These are phyloP conservation scores for Phytophthora hibernalis DNA, from an alignment of 352 stramenopile species.

Conservation along the genomic window DNA sequence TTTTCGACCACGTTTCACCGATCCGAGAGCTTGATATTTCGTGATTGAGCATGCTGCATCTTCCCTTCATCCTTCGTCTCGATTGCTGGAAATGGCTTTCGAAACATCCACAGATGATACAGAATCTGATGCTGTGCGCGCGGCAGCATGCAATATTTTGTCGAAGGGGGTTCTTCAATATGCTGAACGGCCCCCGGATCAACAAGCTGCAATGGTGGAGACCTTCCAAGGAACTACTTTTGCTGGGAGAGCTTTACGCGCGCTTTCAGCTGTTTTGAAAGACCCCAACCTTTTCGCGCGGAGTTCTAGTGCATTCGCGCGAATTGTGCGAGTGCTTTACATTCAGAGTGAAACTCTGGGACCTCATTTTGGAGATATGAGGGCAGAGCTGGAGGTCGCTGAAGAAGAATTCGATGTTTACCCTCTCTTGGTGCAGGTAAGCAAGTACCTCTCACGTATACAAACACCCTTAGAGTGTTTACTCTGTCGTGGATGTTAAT, in stretches of 20 bases:
- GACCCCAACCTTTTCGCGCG: slow-evolving; percentile 36
- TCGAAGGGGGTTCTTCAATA: slow-evolving; percentile 40
- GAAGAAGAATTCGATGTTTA: slow-evolving; percentile 46
- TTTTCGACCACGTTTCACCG: slow-evolving; percentile 65
- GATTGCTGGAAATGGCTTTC: slow-evolving; percentile 54
- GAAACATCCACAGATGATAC: slow-evolving; percentile 56
- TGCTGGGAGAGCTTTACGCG: slow-evolving; percentile 24
- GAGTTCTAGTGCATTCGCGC: slow-evolving; percentile 33
- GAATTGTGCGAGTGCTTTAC: slow-evolving; percentile 45
- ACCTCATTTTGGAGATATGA: slow-evolving; percentile 41
- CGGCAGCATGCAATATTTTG: slow-evolving; percentile 44
- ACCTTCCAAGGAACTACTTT: slow-evolving; percentile 33
- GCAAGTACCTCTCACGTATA: neutral
- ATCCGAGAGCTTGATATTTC: slow-evolving; percentile 55
- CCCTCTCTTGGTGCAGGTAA: slow-evolving; percentile 50
- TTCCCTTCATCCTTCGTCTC: slow-evolving; percentile 11
- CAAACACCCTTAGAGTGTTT: neutral
- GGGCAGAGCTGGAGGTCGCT: slow-evolving; percentile 32
- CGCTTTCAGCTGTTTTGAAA: slow-evolving; percentile 38
- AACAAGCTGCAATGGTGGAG: slow-evolving; percentile 26
- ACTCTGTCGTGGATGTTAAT: neutral
- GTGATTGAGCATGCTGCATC: slow-evolving; percentile 25
- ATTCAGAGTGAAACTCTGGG: slow-evolving; percentile 24
- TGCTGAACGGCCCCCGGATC: slow-evolving; percentile 9
- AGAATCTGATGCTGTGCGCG: slow-evolving; percentile 65